Base-by-base conservation (phyloP, 2,329 filamentous ascomycete genomes). In the Periconia sp. region DNA sequence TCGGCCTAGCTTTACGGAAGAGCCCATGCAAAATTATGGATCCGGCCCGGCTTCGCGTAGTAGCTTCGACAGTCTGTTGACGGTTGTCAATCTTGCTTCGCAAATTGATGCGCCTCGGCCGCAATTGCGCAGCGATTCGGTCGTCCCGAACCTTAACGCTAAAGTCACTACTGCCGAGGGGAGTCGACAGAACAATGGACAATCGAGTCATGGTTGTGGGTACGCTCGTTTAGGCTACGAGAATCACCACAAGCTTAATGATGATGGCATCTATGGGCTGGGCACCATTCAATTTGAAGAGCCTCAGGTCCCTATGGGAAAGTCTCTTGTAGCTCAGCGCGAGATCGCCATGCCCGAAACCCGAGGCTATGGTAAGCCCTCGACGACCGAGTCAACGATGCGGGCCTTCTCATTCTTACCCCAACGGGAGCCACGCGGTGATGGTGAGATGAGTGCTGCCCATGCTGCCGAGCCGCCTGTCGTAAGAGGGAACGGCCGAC, bases 101-200 rank as follows among this genome's bases (percentile, higher is more conserved):
- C 48, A 52, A 7, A 55, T 65, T 6, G 62, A 63, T 22, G 51
- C 54, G 26, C 61, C 58, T n/a, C 52, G 38, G 32, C 54, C 56
- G 12, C 50, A 61, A 32, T 46, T 44, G 12, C 56, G 52, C 12
- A 57, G 55, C 25, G 54, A 59, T 13, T 63, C 59, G 1, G 46
- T 62, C 2, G 52, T 57, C 8, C 47, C 47, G 34, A 43, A 57
- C 19, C 43, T 63, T 11, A 53, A 60, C 32, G 52, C 50, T 12
- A 56, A 63, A 38, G 52, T 47, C 15, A 43, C 45, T 13, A 50
- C 45, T n/a, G 38, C 41, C 5, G 59, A 59, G 33, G 22, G 32
- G n/a, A 35, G 25, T 16, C 34, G 30, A n/a, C 50, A 53, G 29
- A 38, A n/a, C n/a, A n/a, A n/a, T n/a, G n/a, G n/a, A n/a, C n/a